phyloP scores from a whole-genome alignment of 371 early-diverging fungal genomes.

The Lichtheimia ornata region DNA sequence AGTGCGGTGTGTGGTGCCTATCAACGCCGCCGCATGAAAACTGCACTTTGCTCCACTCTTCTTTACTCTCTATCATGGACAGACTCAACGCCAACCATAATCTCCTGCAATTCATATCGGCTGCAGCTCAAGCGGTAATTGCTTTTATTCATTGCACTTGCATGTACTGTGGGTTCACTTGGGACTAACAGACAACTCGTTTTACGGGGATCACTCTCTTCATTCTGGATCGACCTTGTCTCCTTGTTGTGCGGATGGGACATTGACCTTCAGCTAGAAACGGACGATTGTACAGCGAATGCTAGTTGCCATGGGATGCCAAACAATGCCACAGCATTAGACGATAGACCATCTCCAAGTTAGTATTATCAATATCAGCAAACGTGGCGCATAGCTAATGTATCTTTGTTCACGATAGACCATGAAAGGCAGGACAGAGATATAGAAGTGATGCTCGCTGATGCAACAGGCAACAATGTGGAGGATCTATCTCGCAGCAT shows the following conservation, averaged over 20 bases:
- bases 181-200: not conserved
- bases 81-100: slow-evolving; percentile 28
- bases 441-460: slow-evolving; percentile 37
- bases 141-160: not conserved
- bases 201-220: not conserved
- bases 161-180: not conserved
- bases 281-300: slow-evolving; percentile 10
- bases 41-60: not conserved
- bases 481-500: not conserved
- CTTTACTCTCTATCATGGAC: not conserved
- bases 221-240: slow-evolving; percentile 1
- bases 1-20: no score
- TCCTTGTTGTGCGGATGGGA: not conserved
- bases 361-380: no score
- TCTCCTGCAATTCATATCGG: slow-evolving; percentile 52
- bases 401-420: no score
- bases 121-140: slow-evolving; percentile 51
- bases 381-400: no score
- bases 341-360: not conserved
- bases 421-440: no score
- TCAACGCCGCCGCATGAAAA: no score
- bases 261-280: slow-evolving; percentile 12
- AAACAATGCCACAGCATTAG: not conserved
- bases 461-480: slow-evolving; percentile 32
- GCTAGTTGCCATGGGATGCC: no score